Evolutionary conservation across 345 rosid genomes (phyloP).

Genomic region (Abelmoschus esculentus): DNA sequence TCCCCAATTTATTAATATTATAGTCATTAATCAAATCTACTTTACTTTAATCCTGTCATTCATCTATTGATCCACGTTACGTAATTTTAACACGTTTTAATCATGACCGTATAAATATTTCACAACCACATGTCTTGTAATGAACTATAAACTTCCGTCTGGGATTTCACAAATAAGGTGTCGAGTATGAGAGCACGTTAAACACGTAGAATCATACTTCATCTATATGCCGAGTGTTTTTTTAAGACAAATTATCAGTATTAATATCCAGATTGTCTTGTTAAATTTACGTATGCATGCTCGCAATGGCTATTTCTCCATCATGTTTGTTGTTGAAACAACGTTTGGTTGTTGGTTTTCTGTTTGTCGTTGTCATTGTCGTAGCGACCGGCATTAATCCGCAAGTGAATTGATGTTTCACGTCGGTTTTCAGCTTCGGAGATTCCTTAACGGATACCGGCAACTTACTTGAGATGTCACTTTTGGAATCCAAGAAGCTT

Average conservation of each 20-base stretch:
- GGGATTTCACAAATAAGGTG: not conserved
- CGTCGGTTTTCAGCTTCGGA: slow-evolving; percentile 49
- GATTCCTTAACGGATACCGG: slow-evolving; percentile 56
- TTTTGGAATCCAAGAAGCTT: slow-evolving; percentile 12
- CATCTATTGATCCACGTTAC: not conserved
- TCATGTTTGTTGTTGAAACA: not conserved
- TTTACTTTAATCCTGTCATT: not conserved
- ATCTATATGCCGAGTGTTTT: not conserved
- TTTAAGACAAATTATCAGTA: not conserved
- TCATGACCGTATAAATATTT: not conserved
- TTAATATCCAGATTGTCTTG: not conserved
- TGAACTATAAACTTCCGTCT: not conserved
- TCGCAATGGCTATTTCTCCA: not conserved
- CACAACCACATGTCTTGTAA: not conserved
- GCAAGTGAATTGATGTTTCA: not conserved
- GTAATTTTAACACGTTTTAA: not conserved
- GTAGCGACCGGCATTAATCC: not conserved
- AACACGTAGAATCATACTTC: not conserved
- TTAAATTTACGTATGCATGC: not conserved
- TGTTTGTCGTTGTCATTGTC: not conserved
- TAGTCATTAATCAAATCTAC: not conserved
- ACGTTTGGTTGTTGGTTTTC: not conserved
- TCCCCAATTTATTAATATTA: not conserved
- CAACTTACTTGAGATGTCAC: slow-evolving; percentile 12
- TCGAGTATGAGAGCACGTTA: not conserved